Base-by-base conservation (phyloP, 768 basidiomycete species). In the Psilocybe cubensis region DNA sequence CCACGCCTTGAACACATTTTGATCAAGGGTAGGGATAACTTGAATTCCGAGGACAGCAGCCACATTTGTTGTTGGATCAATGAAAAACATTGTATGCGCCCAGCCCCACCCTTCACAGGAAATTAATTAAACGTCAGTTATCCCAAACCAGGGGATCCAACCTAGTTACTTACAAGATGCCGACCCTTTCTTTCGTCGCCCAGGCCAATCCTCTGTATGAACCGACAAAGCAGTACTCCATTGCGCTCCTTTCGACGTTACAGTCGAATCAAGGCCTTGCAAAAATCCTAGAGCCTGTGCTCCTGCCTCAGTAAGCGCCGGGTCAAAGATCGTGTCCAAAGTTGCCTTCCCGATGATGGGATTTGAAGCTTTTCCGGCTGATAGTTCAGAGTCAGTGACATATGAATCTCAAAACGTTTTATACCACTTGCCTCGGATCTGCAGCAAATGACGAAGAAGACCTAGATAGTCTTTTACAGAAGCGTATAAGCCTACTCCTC, bases 1-100 rank as follows among this genome's bases (percentile, higher is more conserved):
- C 56, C 63, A 69, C 1, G 71, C 29, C 25, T 31, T 63, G 1
- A 55, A 23, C 12, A 68, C 60, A 33, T 67, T 66, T 3, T 40
- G 44, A 53, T 74, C 71, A 14, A 40, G 21, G 2, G 60, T 57
- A 1, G 70, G 70, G 6, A 70, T 49, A 27, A 75, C 44, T 51
- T 76, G 75, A 5, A 71, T 72, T 12, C 72, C 74, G 53, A 71
- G 69, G 0, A 74, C 72, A 3, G 63, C 63, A 1, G 73, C 73
- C 31, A 76, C 64, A 2, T 74, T 73, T 2, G 72, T 71, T 4
- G 60, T 63, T 18, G 73, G 72, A 56, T 76, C 75, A 50, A 75
- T 63, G 28, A 72, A 68, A 48, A 68, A 68, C 38, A 62, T 66
- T 0, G 75, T 74, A n/a, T 66, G 67, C 17, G 73, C 73, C 70